phyloP scores from a whole-genome alignment of 2,329 filamentous ascomycete genomes.

The Sodiomyces alkalinus region DNA sequence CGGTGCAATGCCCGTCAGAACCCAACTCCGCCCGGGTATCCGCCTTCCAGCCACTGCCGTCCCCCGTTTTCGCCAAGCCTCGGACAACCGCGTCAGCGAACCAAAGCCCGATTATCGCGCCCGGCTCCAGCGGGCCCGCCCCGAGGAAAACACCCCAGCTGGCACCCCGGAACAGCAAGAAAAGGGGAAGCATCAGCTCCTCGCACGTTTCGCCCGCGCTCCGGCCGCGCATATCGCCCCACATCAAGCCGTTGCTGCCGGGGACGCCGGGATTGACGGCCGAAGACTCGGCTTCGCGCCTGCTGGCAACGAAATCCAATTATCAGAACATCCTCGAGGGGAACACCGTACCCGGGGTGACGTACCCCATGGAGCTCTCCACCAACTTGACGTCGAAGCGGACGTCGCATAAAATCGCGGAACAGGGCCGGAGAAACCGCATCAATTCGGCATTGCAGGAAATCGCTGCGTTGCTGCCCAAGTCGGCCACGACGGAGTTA shows the following conservation, averaged over 20 bases:
- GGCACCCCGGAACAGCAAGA: slow-evolving; percentile 45
- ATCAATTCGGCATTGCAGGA: slow-evolving; percentile 90
- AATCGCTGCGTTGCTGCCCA: slow-evolving; percentile 76
- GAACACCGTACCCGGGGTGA: slow-evolving; percentile 75
- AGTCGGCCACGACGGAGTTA: slow-evolving; percentile 25
- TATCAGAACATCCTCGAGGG: slow-evolving; percentile 96
- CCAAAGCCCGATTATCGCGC: slow-evolving; percentile 49
- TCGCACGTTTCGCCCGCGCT: slow-evolving; percentile 75
- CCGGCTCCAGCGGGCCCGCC: slow-evolving; percentile 31
- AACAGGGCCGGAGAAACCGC: slow-evolving; percentile 86
- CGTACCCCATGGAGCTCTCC: slow-evolving; percentile 79
- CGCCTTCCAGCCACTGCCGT: slow-evolving; percentile 29
- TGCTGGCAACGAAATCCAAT: slow-evolving; percentile 89
- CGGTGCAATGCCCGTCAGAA: slow-evolving; percentile 25
- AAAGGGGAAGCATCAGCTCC: slow-evolving; percentile 55
- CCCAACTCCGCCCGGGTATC: slow-evolving; percentile 29
- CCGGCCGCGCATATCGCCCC: slow-evolving; percentile 80
- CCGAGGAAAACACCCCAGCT: slow-evolving; percentile 39
- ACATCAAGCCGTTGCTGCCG: slow-evolving; percentile 80
- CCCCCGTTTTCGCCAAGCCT: slow-evolving; percentile 28
- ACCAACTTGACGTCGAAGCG: slow-evolving; percentile 92
- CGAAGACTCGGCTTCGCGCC: slow-evolving; percentile 49
- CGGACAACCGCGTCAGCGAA: slow-evolving; percentile 34
- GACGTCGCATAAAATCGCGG: slow-evolving; percentile 94
- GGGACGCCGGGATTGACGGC: slow-evolving; percentile 32